phyloP scores from a whole-genome alignment of 768 basidiomycete genomes.

The Psilocybe tampanensis region DNA sequence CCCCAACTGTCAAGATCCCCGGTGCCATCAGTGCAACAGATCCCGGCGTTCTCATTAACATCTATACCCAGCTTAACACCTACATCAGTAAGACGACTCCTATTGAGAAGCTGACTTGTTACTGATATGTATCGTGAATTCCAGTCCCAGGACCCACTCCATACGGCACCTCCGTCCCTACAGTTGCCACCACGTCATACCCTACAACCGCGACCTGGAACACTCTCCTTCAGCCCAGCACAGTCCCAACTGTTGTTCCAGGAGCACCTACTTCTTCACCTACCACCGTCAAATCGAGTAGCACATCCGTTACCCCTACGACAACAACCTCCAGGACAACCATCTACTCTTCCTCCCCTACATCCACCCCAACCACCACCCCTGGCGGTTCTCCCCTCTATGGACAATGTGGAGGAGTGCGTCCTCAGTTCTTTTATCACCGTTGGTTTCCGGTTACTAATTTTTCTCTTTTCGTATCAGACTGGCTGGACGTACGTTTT shows the following conservation, averaged over 20 bases:
- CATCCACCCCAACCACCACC: background rate
- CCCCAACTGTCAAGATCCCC: slow-evolving; percentile 57
- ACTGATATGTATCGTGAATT: background rate
- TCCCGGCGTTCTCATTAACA: slow-evolving; percentile 60
- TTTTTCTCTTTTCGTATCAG: slow-evolving; percentile 3
- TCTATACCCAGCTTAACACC: slow-evolving; percentile 43
- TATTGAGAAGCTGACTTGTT: too few relatives aligned
- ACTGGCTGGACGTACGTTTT: slow-evolving; percentile 20
- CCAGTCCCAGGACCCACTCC: slow-evolving; percentile 39
- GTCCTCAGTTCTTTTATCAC: background rate
- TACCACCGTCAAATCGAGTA: slow-evolving; percentile 8
- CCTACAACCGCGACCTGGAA: slow-evolving; percentile 47
- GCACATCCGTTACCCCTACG: background rate
- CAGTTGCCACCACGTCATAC: slow-evolving; percentile 43
- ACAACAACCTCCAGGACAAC: too few relatives aligned
- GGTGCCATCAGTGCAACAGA: slow-evolving; percentile 74
- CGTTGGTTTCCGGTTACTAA: background rate
- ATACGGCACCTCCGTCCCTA: slow-evolving; percentile 40
- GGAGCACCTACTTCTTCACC: slow-evolving; percentile 8
- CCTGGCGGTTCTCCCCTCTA: slow-evolving; percentile 18
- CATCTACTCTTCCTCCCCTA: background rate
- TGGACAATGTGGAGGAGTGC: slow-evolving; percentile 25
- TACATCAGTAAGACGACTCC: slow-evolving; percentile 36
- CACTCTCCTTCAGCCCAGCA: slow-evolving; percentile 10
- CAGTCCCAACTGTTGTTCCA: slow-evolving; percentile 15